Evolutionary conservation across 768 basidiomycete species (phyloP).

Genomic region (Psilocybe cyanescens): DNA sequence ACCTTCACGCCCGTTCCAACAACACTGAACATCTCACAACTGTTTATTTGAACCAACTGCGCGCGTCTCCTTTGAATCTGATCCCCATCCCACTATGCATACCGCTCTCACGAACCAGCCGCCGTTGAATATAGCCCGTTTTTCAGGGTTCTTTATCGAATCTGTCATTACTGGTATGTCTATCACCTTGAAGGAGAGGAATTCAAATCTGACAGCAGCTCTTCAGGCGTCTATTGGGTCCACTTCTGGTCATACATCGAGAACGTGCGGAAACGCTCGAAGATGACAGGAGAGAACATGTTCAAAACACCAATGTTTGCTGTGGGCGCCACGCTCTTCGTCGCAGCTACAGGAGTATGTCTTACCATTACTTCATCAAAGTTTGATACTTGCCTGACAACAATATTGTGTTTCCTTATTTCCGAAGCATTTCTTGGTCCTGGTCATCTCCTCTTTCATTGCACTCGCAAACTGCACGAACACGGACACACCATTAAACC

Average conservation of each 20-base stretch:
- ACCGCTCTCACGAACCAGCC: not conserved
- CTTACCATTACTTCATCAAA: not conserved
- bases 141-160: constrained; percentile 1
- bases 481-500: not conserved
- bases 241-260: not conserved
- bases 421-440: not conserved
- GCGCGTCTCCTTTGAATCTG: not conserved
- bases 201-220: not conserved
- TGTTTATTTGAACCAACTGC: too few species aligned
- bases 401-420: not conserved
- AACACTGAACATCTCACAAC: too few species aligned
- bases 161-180: not conserved
- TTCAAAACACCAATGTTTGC: not conserved
- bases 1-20: too few species aligned
- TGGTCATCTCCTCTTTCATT: not conserved
- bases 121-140: not conserved
- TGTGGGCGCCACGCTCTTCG: not conserved
- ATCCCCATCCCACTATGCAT: not conserved
- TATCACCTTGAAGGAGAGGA: not conserved
- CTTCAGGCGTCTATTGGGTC: constrained; percentile 1
- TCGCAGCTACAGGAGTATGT: not conserved
- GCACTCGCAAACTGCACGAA: not conserved
- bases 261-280: not conserved
- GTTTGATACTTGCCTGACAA: too few species aligned
- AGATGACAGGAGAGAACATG: not conserved